A percentile compares a stretch with the other conserved stretches of the same genome.
These are phyloP conservation scores for Violaceomyces palustris DNA, from an alignment of 1,284 basidiomycete genomes.

Conservation along the genomic window DNA sequence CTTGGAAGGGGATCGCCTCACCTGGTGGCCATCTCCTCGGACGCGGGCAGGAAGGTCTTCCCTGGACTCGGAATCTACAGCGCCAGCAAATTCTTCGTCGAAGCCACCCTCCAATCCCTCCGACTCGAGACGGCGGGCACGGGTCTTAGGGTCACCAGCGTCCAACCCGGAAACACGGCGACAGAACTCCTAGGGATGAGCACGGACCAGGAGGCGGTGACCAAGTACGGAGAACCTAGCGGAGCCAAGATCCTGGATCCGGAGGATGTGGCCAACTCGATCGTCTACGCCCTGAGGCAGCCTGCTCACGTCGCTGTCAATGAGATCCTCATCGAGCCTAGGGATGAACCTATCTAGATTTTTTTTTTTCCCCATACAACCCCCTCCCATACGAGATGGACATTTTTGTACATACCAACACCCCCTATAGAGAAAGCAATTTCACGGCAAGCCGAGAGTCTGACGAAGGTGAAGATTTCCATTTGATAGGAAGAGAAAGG, in stretches of 20 bases:
- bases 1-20: slow-evolving; percentile 36
- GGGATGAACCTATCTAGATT: slow-evolving; percentile 34
- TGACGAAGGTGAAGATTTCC: too few relatives aligned
- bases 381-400: too few relatives aligned
- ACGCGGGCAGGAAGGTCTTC: slow-evolving; percentile 50
- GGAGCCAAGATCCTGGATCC: slow-evolving; percentile 49
- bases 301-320: slow-evolving; percentile 49
- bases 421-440: too few relatives aligned
- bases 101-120: slow-evolving; percentile 47
- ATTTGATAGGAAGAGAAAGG: too few relatives aligned
- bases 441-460: too few relatives aligned
- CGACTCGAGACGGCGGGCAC: slow-evolving; percentile 47
- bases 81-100: slow-evolving; percentile 51
- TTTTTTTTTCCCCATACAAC: too few relatives aligned
- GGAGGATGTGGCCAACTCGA: slow-evolving; percentile 42
- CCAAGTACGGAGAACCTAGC: slow-evolving; percentile 47
- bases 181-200: slow-evolving; percentile 50
- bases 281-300: slow-evolving; percentile 46
- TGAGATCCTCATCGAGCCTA: slow-evolving; percentile 41
- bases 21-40: slow-evolving; percentile 50
- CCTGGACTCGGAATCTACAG: slow-evolving; percentile 50
- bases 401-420: too few relatives aligned
- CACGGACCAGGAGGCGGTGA: slow-evolving; percentile 44
- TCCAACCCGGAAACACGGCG: slow-evolving; percentile 49
- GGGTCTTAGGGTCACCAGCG: slow-evolving; percentile 41